These are phyloP conservation scores for Stagonosporopsis cucurbitacearum DNA, from an alignment of 2,329 filamentous ascomycete genomes.

Conservation along the genomic window DNA sequence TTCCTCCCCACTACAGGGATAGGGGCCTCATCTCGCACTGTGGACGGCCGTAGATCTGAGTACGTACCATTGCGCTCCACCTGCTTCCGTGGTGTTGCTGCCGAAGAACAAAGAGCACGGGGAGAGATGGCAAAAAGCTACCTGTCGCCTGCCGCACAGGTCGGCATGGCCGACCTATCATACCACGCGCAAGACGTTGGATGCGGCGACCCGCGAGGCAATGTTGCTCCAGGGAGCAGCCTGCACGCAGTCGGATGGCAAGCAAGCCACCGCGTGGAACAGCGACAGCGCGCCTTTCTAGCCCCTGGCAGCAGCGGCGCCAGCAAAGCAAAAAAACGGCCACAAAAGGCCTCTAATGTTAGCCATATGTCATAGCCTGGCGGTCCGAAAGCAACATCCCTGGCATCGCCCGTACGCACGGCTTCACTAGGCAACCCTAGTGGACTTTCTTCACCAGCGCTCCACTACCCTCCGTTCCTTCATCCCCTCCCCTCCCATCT, in stretches of 20 bases:
- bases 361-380: slow-evolving; percentile 44
- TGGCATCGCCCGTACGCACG: slow-evolving; percentile 38
- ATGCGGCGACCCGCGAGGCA: slow-evolving; percentile 24
- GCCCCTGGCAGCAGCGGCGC: slow-evolving; percentile 27
- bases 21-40: slow-evolving; percentile 9
- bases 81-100: slow-evolving; percentile 3
- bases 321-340: slow-evolving; percentile 28
- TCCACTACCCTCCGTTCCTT: slow-evolving; percentile 41
- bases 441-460: slow-evolving; percentile 39
- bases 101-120: slow-evolving; percentile 3
- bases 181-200: slow-evolving; percentile 25
- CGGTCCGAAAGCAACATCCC: slow-evolving; percentile 34
- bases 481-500: slow-evolving; percentile 32
- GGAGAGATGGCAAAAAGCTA: background rate
- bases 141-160: slow-evolving; percentile 8
- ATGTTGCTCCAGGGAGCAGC: slow-evolving; percentile 18
- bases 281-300: slow-evolving; percentile 20
- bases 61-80: slow-evolving; percentile 15
- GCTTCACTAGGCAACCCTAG: slow-evolving; percentile 39
- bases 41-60: slow-evolving; percentile 13
- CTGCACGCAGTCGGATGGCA: slow-evolving; percentile 28
- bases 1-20: slow-evolving; percentile 13
- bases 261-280: slow-evolving; percentile 5
- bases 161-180: slow-evolving; percentile 16
- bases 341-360: slow-evolving; percentile 25